A percentile compares a stretch with the other conserved stretches of the same genome.
phyloP scores from a whole-genome alignment of 305 asterid genomes.

The Fraxinus greggii region DNA sequence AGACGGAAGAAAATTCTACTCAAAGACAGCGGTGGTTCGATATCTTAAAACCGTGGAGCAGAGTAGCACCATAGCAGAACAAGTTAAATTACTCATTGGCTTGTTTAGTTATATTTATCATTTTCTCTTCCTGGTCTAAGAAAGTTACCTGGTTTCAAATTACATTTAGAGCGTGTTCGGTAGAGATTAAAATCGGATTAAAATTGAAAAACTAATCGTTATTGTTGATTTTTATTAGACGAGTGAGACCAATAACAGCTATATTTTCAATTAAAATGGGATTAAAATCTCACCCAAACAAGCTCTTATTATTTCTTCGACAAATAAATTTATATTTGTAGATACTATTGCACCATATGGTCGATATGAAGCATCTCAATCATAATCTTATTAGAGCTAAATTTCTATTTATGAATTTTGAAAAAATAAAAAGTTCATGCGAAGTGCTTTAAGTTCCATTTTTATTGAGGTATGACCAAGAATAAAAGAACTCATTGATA shows the following conservation, averaged over 20 bases:
- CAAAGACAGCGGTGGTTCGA: conserved; percentile 48
- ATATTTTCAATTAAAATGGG: no score
- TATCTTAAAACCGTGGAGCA: conserved; percentile 37
- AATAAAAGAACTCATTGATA: background rate
- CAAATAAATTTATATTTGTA: background rate
- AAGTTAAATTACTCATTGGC: conserved; percentile 31
- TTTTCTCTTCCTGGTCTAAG: conserved; percentile 14
- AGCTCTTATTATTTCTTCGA: conserved; percentile 16
- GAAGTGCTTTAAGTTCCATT: conserved; percentile 4
- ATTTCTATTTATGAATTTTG: conserved; percentile 14
- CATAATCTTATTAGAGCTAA: background rate
- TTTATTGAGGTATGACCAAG: background rate
- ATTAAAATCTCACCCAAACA: no score
- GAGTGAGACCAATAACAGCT: no score
- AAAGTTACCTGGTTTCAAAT: background rate
- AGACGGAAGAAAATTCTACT: conserved; percentile 52
- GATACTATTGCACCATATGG: background rate
- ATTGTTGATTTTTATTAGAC: no score
- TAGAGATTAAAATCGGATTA: no score
- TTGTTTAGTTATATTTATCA: conserved; percentile 17
- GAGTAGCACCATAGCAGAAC: conserved; percentile 18
- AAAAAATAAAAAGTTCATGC: background rate
- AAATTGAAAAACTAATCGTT: no score
- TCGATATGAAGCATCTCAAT: conserved; percentile 8
- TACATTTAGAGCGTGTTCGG: no score